A percentile compares a stretch with the other conserved stretches of the same genome.
Evolutionary conservation across 176 grass and related monocot genomes (phyloP).

Genomic region (Cenchrus purpureus): DNA sequence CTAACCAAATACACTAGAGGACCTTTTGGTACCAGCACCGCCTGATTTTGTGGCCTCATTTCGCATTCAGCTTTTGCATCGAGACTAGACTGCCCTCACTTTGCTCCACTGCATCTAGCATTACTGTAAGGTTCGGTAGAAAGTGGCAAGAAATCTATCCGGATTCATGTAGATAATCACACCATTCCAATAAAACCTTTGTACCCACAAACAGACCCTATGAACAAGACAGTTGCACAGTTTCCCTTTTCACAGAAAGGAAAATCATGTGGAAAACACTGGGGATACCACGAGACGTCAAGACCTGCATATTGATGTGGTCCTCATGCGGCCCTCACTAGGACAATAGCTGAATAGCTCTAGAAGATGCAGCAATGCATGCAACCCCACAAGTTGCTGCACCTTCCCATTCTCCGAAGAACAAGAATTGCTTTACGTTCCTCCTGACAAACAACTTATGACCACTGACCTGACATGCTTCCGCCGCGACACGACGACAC

Average conservation of each 20-base stretch:
- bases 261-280: neutral
- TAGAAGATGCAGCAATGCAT: neutral
- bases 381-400: neutral
- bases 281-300: neutral
- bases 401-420: slow-evolving; percentile 1
- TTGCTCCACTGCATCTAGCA: neutral
- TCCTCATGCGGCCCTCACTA: too few species aligned
- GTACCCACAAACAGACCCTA: neutral
- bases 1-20: too few species aligned
- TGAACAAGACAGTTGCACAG: neutral
- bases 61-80: neutral
- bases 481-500: neutral
- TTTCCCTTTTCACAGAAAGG: neutral
- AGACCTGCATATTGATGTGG: neutral
- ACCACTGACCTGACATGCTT: slow-evolving; percentile 2
- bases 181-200: neutral
- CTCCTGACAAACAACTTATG: slow-evolving; percentile 3
- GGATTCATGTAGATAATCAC: slow-evolving; percentile 1
- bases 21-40: too few species aligned
- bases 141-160: neutral
- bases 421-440: neutral
- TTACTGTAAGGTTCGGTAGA: neutral
- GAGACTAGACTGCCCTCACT: neutral
- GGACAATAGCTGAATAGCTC: neutral
- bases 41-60: neutral